These are phyloP conservation scores for Bromus sterilis DNA, from an alignment of 176 grass and related monocot genomes.

Conservation along the genomic window DNA sequence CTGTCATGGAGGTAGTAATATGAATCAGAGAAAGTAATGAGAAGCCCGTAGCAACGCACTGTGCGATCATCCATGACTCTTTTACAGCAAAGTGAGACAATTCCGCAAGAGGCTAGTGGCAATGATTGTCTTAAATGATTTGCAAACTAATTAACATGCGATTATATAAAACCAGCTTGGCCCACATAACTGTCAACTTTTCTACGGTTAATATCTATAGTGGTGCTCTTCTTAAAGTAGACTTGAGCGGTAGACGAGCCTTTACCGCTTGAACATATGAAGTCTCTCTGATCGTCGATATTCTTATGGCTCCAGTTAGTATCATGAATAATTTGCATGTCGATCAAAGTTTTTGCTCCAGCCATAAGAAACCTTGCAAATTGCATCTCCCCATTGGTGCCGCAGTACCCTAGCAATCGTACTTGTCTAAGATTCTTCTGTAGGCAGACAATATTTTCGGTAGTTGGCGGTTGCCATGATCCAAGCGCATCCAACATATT, in stretches of 20 bases:
- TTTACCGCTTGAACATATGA: not conserved
- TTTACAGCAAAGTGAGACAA: too few species aligned
- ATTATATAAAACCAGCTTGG: not conserved
- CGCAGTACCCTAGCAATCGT: not conserved
- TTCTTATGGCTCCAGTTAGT: not conserved
- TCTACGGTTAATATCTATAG: not conserved
- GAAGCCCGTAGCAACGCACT: too few species aligned
- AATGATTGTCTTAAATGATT: too few species aligned
- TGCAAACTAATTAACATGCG: too few species aligned
- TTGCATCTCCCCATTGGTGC: not conserved
- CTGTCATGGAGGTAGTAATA: too few species aligned
- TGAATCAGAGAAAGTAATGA: too few species aligned
- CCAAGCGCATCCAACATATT: not conserved
- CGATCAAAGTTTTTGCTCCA: not conserved
- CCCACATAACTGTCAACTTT: not conserved
- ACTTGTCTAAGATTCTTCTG: not conserved
- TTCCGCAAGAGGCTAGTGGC: too few species aligned
- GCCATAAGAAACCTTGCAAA: constrained; percentile 4
- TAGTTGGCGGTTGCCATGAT: not conserved
- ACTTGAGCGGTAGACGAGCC: not conserved
- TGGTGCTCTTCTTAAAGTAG: not conserved
- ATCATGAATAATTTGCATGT: not conserved
- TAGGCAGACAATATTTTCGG: not conserved
- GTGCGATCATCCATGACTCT: too few species aligned
- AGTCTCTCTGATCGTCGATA: not conserved